These are phyloP conservation scores for Tetracladium marchalianum DNA, from an alignment of 495 filamentous ascomycete genomes.

Conservation along the genomic window DNA sequence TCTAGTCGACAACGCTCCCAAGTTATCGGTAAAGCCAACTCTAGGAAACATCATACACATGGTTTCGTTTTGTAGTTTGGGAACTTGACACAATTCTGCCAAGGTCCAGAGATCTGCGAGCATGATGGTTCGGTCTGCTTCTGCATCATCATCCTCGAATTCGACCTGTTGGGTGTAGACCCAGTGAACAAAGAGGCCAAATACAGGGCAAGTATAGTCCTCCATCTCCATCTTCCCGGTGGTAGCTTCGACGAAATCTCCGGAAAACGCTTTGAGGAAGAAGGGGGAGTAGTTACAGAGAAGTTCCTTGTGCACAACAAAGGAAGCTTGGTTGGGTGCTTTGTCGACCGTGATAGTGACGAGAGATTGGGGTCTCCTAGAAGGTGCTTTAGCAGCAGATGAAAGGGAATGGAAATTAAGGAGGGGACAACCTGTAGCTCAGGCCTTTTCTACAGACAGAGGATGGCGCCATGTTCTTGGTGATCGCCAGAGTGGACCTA, in stretches of 20 bases:
- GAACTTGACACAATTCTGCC: slow-evolving; percentile 10
- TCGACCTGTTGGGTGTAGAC: slow-evolving; percentile 3
- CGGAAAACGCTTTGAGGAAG: background rate
- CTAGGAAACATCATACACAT: slow-evolving; percentile 68
- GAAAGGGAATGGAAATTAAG: no score
- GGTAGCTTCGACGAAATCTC: background rate
- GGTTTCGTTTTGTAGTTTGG: slow-evolving; percentile 72
- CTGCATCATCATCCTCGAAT: background rate
- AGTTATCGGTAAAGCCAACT: slow-evolving; percentile 36
- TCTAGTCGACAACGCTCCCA: no score
- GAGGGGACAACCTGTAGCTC: no score
- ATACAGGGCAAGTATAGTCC: background rate
- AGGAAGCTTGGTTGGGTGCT: background rate
- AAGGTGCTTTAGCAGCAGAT: background rate
- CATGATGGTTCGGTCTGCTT: background rate
- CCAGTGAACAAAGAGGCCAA: slow-evolving; percentile 3
- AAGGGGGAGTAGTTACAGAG: background rate
- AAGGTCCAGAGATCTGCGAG: slow-evolving; percentile 1
- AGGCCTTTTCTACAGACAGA: no score
- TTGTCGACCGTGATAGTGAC: background rate
- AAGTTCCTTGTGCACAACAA: slow-evolving; percentile 1
- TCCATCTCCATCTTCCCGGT: background rate
- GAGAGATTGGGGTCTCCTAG: background rate
- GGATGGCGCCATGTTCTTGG: no score
- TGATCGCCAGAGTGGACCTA: no score